phyloP scores from a whole-genome alignment of 164 flowering plant genomes.

The Brasenia schreberi region DNA sequence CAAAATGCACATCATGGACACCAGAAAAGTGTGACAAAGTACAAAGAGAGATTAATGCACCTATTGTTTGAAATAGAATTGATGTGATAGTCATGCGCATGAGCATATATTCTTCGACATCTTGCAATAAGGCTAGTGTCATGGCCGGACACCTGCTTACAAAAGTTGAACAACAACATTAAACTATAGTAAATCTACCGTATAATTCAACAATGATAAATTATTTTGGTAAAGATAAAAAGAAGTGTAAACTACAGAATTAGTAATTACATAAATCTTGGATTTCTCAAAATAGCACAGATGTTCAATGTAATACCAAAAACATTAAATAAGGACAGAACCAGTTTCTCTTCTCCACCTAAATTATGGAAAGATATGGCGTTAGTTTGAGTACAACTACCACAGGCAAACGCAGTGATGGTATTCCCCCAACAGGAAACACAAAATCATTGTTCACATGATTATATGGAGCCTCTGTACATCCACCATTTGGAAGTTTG shows the following conservation, averaged over 20 bases:
- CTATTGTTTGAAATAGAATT: constrained; percentile 98
- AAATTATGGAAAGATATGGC: neutral
- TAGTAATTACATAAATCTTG: too few relatives aligned
- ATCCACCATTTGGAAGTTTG: constrained; percentile 62
- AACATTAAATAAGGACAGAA: neutral
- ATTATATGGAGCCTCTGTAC: constrained; percentile 30
- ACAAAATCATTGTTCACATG: constrained; percentile 41
- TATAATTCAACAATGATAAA: too few relatives aligned
- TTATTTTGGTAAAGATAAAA: too few relatives aligned
- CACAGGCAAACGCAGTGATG: constrained; percentile 83
- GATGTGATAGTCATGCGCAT: constrained; percentile 99
- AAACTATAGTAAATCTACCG: too few relatives aligned
- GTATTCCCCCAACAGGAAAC: constrained; percentile 71
- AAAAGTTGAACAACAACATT: neutral
- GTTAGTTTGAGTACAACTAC: constrained; percentile 55
- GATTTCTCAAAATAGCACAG: neutral
- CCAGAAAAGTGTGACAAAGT: too few relatives aligned
- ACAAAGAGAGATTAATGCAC: constrained; percentile 14
- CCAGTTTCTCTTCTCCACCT: too few relatives aligned
- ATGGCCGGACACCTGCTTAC: constrained; percentile 57
- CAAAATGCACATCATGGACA: too few relatives aligned
- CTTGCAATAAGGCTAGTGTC: constrained; percentile 79
- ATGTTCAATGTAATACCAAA: too few relatives aligned
- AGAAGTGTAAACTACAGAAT: too few relatives aligned
- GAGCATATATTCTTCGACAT: constrained; percentile 96